Conservation (phyloP, 192 early-diverging fungal species). For the Entophlyctis luteolus region DNA sequence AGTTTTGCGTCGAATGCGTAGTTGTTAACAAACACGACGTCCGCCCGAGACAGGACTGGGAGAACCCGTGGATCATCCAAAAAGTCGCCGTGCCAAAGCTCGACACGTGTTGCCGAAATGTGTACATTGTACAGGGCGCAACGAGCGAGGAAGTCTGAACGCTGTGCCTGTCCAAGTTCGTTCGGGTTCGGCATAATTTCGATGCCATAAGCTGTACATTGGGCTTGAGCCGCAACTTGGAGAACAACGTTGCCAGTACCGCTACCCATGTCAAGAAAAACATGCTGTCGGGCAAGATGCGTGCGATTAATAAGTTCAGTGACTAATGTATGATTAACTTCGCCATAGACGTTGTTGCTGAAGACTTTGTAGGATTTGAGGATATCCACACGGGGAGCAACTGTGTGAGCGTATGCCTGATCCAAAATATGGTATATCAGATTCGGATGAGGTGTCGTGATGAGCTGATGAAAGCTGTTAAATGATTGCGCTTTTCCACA, state of each 20-base stretch:
- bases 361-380: constrained; percentile 81
- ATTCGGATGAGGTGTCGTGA: constrained; percentile 48
- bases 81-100: constrained; percentile 63
- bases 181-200: constrained; percentile 87
- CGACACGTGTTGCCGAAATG: constrained; percentile 55
- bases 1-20: constrained; percentile 84
- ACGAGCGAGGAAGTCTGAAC: constrained; percentile 78
- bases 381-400: constrained; percentile 68
- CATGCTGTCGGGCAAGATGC: constrained; percentile 56
- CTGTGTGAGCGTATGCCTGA: constrained; percentile 84
- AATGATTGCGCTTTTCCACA: too few relatives aligned
- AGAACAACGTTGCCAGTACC: constrained; percentile 96
- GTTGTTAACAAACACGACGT: constrained; percentile 80
- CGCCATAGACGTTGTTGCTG: constrained; percentile 96
- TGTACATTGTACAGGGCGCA: constrained; percentile 59
- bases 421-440: constrained; percentile 80
- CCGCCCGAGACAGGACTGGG: constrained; percentile 68
- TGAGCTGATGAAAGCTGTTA: too few relatives aligned
- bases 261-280: constrained; percentile 87
- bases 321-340: constrained; percentile 80
- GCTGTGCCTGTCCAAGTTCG: constrained; percentile 71
- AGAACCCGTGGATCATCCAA: constrained; percentile 67
- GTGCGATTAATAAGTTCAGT: constrained; percentile 74
- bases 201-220: constrained; percentile 78
- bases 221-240: constrained; percentile 86